Evolutionary conservation across 2,329 filamentous ascomycete species (phyloP), one percentile per base, ranked within the genome.

Genomic region (Hymenoscyphus infarciens): DNA sequence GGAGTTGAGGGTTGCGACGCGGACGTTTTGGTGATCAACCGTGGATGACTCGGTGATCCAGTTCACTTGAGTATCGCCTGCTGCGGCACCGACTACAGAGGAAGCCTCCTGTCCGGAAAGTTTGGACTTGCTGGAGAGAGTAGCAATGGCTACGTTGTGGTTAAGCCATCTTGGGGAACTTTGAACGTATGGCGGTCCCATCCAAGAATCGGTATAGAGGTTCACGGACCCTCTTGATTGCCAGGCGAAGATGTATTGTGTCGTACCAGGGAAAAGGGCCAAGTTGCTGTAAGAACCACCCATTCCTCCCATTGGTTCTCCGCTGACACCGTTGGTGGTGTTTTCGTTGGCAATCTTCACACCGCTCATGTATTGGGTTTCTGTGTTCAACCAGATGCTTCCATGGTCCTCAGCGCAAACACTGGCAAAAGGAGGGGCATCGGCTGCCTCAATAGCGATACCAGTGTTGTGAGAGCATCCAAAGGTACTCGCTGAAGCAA

Each of bases 391-490:
- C 84, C 84, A 87, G 74, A 87, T 84, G 52, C 80, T 82, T 25
- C 84, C 85, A 71, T 87, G 84, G 66, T 87, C 85, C 68, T 87
- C 84, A 19, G 84, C 81, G 68, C 84, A 87, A 63, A 87, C 76
- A 59, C 79, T 82, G 25, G 84, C 82, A 64, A 83, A 87, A 3
- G 85, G 85, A 19, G 81, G 76, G 15, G 77, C 80, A 57, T 85
- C 83, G 22, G 84, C 83, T 19, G 80, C 83, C 71, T 86, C 85
- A 60, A 87, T 81, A 5, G 83, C 84, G 61, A 87, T 87, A 61
- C 85, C 85, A 0, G 84, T 87, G 75, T 87, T 87, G 78, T 87
- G 84, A 5, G 81, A 84, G 77, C 85, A 87, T 19, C 84, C 85
- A 79, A 83, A 87, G 15, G 78, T 77, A 61, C 80, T 83, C 53